These are phyloP conservation scores for Arabidopsis hybrid DNA, from an alignment of 441 rosid species.

Conservation along the genomic window DNA sequence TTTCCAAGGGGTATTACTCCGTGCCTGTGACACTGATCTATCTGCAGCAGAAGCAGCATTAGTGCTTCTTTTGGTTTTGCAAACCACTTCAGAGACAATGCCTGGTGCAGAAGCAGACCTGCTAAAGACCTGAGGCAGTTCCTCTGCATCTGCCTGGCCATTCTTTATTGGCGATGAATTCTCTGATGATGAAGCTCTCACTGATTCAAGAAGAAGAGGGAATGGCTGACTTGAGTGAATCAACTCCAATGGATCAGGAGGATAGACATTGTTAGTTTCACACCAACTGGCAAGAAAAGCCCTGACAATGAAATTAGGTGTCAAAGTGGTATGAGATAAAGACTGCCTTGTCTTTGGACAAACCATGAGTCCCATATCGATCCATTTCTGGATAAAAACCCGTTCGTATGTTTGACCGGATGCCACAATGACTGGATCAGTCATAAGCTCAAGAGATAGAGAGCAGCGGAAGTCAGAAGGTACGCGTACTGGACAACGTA, in stretches of 20 bases:
- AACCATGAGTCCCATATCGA: conserved; percentile 84
- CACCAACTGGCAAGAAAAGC: conserved; percentile 96
- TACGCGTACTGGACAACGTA: conserved; percentile 65
- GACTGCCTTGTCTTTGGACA: conserved; percentile 93
- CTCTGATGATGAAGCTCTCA: conserved; percentile 45
- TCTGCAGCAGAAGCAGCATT: conserved; percentile 47
- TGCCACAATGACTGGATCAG: conserved; percentile 92
- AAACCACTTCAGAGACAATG: conserved; percentile 50
- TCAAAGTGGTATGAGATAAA: conserved; percentile 71
- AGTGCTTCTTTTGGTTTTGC: conserved; percentile 51
- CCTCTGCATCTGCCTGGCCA: conserved; percentile 49
- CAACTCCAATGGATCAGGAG: conserved; percentile 78
- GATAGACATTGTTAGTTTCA: conserved; percentile 74
- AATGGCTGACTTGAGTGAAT: conserved; percentile 54
- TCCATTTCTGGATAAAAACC: conserved; percentile 85
- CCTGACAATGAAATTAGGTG: conserved; percentile 90
- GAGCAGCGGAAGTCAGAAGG: conserved; percentile 95
- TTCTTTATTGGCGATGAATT: conserved; percentile 48
- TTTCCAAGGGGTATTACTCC: background rate
- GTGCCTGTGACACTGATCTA: conserved; percentile 44
- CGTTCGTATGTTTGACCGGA: conserved; percentile 97
- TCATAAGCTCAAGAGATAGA: conserved; percentile 94
- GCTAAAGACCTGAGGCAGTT: conserved; percentile 49
- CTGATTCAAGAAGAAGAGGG: conserved; percentile 51
- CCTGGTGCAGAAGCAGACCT: conserved; percentile 74